Base-by-base conservation (phyloP, 805 yeast genomes). In the Sungouiella thailandica region DNA sequence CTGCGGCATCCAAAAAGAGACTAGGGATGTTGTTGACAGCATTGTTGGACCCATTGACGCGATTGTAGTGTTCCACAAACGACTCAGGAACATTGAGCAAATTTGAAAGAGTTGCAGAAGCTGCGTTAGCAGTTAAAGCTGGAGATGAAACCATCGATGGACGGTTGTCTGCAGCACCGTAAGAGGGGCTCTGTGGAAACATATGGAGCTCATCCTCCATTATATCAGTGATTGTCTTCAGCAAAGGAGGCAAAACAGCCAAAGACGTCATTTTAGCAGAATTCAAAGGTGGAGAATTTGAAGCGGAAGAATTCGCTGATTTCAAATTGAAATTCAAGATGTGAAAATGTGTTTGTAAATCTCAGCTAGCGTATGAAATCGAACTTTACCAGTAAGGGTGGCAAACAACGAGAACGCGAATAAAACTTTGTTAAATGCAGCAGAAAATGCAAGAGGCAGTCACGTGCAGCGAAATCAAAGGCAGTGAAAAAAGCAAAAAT, bases 171-270 rank as follows among this genome's bases (percentile, higher is more conserved):
- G 35, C 29, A 5, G 28, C 22, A 15, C 29, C 25, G 26, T 44
- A 44, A 15, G 12, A 17, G 23, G 16, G 25, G 23, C 25, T 17
- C 12, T 12, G 28, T 4, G 32, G 28, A 8, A 27, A 16, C 29
- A 65, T 71, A 43, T 74, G 75, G 19, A 76, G 56, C 39, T 76
- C 83, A 35, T 77, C 82, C 41, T 76, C 82, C 68, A 75, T 67
- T 14, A 75, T 70, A 41, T 76, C 81, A 12, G 77, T 72, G 34
- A 74, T 52, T 14, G 80, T 64, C 45, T 77, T 70, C 51, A 73
- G 71, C 25, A 72, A 57, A 11, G 60, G 55, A 17, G 80, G 80
- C 38, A 71, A 63, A 15, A 61, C 55, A n/a, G 74, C 71, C 34
- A 67, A 51, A 11, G 78, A 72, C 15, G 76, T 63, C 77, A 72